Base-by-base conservation (phyloP, 1,139 yeast species). In the Candida tropicalis region DNA sequence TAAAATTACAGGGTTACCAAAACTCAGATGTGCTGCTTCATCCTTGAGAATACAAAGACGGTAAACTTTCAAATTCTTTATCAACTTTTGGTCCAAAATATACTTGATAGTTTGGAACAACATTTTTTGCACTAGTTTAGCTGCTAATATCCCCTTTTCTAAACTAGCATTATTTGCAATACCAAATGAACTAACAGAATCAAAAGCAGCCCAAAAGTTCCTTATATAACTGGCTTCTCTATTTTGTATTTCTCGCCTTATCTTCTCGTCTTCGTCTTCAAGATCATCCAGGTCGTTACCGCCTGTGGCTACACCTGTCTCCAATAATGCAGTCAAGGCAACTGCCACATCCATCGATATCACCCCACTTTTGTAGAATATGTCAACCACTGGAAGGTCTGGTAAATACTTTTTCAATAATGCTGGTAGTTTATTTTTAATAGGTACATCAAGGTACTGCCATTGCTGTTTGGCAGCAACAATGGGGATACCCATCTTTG, bases 181-280 rank as follows among this genome's bases (percentile, higher is more conserved):
- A 79, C 82, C 23, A 91, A 69, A 1, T 98, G 82, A 83, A 46
- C 62, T 70, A 40, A 91, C 70, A 0, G 98, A 89, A 65, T 93
- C 99, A 95, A 96, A 95, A 11, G 96, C 87, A 25, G 82, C 76
- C 98, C 99, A 93, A 61, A 95, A 95, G 59, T 91, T 90, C 42
- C 80, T 77, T 3, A 91, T 82, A 95, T 97, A 93, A 38, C 79
- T 75, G 52, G 82, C 78, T 53, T 86, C 91, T 56, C 82, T 70
- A 42, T 68, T 68, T 12, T 66, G 65, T 24, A 82, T 77, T 43
- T 75, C 60, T n/a, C 66, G 60, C 42, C 67, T 65, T 29, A 77
- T 70, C 24, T 64, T 60, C 16, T 67, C 73, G 15, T 68, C 74
- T 17, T 67, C 72, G 25, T 60, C 60, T 5, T 60, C 62, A 20